Base-by-base conservation (phyloP, 495 filamentous ascomycete species). In the Thozetella sp. region DNA sequence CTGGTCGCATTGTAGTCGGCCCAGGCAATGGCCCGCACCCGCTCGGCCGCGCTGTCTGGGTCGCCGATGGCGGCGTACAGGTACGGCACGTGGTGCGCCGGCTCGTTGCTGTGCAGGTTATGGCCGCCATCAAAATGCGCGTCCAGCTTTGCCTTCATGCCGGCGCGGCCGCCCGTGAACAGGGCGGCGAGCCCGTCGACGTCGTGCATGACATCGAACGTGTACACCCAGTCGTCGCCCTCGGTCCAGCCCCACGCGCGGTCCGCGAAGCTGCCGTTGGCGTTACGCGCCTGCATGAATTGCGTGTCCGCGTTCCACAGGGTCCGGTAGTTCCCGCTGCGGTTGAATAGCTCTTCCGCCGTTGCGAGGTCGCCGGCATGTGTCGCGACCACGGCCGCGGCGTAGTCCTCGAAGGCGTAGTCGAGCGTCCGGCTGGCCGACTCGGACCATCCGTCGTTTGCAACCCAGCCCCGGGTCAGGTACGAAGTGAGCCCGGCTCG, bases 81-180 rank as follows among this genome's bases (percentile, higher is more conserved):
- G 50, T 73, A 73, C 2, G 68, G 64, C 19, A 71, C 64, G 30
- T 73, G 70, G 37, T 71, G 64, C 1, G 68, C 69, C 1, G 68
- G 68, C 58, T 71, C 67, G 53, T 71, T 73, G 46, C 64, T 67
- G n/a, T 73, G 70, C 68, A 71, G 63, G 55, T 73, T 71, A 25
- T 73, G 70, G 1, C 68, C 64, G 20, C 61, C 61, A 15, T 67
- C 63, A 40, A 73, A 73, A 25, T 67, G 60, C n/a, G 63, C 64
- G 53, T 73, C 70, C 13, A 73, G 55, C 40, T 67, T 67, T n/a
- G 59, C 40, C 22, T 65, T 67, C 65, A 68, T 65, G 23, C 64
- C 68, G 1, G 40, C 24, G 3, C 66, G 62, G 10, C 68, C 66
- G 15, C 64, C 63, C 12, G 51, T 30, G 30, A 73, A 69, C 30